These are phyloP conservation scores for Saccharomyces mikatae DNA, from an alignment of 805 yeast species.

Conservation along the genomic window DNA sequence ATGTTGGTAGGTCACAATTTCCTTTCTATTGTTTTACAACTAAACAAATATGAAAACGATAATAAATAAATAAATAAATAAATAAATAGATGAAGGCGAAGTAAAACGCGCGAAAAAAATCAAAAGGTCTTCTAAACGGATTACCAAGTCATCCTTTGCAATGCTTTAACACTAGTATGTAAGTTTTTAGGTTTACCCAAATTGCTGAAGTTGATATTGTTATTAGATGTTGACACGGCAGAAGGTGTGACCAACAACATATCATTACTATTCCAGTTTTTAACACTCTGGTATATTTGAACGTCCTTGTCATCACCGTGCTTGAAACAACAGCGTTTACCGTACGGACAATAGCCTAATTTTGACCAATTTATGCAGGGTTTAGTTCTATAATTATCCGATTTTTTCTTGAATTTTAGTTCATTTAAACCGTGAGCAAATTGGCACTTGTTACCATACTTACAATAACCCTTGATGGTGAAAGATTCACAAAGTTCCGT, in stretches of 20 bases:
- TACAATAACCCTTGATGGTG: conserved; percentile 63
- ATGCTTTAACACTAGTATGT: conserved; percentile 25
- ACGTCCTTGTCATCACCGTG: conserved; percentile 47
- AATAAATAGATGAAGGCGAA: background rate
- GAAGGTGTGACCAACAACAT: background rate
- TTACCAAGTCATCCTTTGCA: conserved; percentile 29
- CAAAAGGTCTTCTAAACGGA: background rate
- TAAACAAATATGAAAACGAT: background rate
- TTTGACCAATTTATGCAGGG: conserved; percentile 85
- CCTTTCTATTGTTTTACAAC: background rate
- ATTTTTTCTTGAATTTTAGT: conserved; percentile 54
- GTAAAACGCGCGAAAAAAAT: background rate
- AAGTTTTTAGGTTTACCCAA: conserved; percentile 14
- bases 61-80: conserved; percentile 2
- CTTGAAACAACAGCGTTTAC: conserved; percentile 85
- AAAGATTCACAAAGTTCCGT: conserved; percentile 84
- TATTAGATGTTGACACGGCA: background rate
- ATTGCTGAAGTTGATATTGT: background rate
- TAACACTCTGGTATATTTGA: conserved; percentile 23
- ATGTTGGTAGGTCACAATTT: background rate
- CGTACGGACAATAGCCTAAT: conserved; percentile 77
- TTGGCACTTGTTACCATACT: conserved; percentile 86
- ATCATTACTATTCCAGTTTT: conserved; percentile 2
- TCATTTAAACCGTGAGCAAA: conserved; percentile 87
- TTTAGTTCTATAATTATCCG: conserved; percentile 83